A percentile compares a stretch with the other conserved stretches of the same genome.
Conservation (phyloP, 108 stramenopile species). For the Cyclotella distinguenda region DNA sequence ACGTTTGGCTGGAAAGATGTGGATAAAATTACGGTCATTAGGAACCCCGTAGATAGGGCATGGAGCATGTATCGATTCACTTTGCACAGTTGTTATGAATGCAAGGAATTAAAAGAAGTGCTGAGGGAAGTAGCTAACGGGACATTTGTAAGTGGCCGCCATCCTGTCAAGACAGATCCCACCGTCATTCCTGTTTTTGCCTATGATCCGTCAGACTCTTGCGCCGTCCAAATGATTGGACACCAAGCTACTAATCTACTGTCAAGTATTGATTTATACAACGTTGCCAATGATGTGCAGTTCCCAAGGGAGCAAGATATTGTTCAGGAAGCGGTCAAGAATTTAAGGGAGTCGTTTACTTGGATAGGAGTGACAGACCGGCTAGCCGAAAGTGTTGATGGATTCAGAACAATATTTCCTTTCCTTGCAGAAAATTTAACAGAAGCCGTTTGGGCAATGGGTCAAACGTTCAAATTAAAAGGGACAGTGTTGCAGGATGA, state of each 20-base stretch:
- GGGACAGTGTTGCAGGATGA: conserved; percentile 12
- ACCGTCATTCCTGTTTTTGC: conserved; percentile 23
- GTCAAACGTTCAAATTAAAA: conserved; percentile 9
- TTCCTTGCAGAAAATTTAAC: conserved; percentile 53
- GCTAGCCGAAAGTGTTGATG: conserved; percentile 43
- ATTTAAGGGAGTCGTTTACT: conserved; percentile 62
- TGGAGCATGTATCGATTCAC: conserved; percentile 83
- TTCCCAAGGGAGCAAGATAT: conserved; percentile 46
- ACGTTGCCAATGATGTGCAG: conserved; percentile 44
- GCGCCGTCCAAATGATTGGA: conserved; percentile 62
- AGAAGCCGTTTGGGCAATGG: conserved; percentile 2
- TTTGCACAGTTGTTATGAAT: conserved; percentile 64
- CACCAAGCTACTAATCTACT: conserved; percentile 71
- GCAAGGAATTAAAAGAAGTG: conserved; percentile 60
- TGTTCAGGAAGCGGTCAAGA: conserved; percentile 63
- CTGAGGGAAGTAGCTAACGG: conserved; percentile 54
- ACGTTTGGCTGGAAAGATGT: conserved; percentile 64
- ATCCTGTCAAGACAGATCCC: not conserved
- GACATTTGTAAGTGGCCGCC: conserved; percentile 20
- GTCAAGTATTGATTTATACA: conserved; percentile 46
- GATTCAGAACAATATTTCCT: conserved; percentile 63
- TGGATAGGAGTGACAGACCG: conserved; percentile 75
- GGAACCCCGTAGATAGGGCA: conserved; percentile 79
- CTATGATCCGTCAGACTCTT: conserved; percentile 38
- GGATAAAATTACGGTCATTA: conserved; percentile 65